Evolutionary conservation across 2,329 filamentous ascomycete genomes (phyloP).

Genomic region (Sporothrix humicola): DNA sequence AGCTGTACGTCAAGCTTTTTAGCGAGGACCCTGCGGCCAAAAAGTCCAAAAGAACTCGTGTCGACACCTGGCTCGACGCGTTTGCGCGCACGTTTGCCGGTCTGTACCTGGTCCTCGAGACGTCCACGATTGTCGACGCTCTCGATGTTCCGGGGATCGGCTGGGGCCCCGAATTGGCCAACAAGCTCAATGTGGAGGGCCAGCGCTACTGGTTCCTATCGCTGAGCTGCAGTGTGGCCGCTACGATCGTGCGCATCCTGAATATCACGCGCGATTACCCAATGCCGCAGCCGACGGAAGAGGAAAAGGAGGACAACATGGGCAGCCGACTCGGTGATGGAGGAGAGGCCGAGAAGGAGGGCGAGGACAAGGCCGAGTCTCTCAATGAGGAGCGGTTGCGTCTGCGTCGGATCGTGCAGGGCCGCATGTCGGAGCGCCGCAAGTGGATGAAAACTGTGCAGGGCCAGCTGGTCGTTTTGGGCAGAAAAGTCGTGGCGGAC

Average conservation of each 20-base stretch:
- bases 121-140: slow-evolving; percentile 64
- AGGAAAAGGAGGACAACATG: slow-evolving; percentile 24
- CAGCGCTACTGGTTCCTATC: slow-evolving; percentile 74
- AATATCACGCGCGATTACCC: slow-evolving; percentile 47
- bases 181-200: slow-evolving; percentile 61
- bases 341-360: slow-evolving; percentile 42
- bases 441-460: slow-evolving; percentile 33
- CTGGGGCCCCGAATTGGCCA: slow-evolving; percentile 58
- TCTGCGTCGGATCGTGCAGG: slow-evolving; percentile 45
- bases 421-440: slow-evolving; percentile 46
- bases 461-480: slow-evolving; percentile 45
- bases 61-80: slow-evolving; percentile 59
- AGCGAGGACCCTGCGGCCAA: background rate
- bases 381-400: slow-evolving; percentile 46
- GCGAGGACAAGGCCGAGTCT: slow-evolving; percentile 33
- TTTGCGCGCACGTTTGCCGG: slow-evolving; percentile 65
- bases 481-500: slow-evolving; percentile 59
- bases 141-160: slow-evolving; percentile 52
- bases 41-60: slow-evolving; percentile 28
- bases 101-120: slow-evolving; percentile 71
- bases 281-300: slow-evolving; percentile 44
- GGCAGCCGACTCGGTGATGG: slow-evolving; percentile 39
- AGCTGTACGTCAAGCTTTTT: slow-evolving; percentile 44
- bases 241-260: slow-evolving; percentile 52
- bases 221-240: slow-evolving; percentile 57